Percentiles rank a stretch among this genome's conserved stretches.
Conservation (phyloP, 2,329 filamentous ascomycete species). For the Cryoendolithus antarcticus region DNA sequence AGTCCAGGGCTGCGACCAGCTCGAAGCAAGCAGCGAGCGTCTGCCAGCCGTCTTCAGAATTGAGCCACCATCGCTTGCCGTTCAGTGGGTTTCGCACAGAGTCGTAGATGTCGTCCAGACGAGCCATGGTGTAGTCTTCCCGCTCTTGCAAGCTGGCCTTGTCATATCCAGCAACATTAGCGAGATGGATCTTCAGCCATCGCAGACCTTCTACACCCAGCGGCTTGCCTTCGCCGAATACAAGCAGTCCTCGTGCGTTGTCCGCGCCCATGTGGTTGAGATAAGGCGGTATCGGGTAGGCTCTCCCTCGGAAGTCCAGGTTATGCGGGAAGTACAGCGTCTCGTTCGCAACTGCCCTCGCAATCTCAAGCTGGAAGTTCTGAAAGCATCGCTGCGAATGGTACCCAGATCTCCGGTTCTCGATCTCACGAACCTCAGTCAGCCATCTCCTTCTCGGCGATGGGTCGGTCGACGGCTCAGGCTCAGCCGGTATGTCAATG, state of each 20-base stretch:
- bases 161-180: conserved; percentile 83
- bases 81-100: conserved; percentile 67
- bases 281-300: conserved; percentile 88
- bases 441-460: conserved; percentile 52
- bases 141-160: conserved; percentile 85
- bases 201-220: conserved; percentile 62
- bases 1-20: conserved; percentile 64
- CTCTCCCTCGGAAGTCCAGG: conserved; percentile 87
- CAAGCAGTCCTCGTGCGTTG: conserved; percentile 68
- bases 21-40: conserved; percentile 84
- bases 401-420: conserved; percentile 59
- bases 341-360: conserved; percentile 69
- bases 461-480: conserved; percentile 42
- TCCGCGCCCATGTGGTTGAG: conserved; percentile 97
- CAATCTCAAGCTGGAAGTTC: conserved; percentile 92
- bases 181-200: conserved; percentile 90
- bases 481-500: conserved; percentile 55
- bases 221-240: conserved; percentile 67
- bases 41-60: conserved; percentile 92
- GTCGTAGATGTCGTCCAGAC: conserved; percentile 67
- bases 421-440: conserved; percentile 47
- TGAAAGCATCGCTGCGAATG: conserved; percentile 91
- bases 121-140: conserved; percentile 63
- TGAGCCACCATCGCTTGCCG: conserved; percentile 76
- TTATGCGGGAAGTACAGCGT: conserved; percentile 94